Evolutionary conservation across 2,329 filamentous ascomycete genomes (phyloP).

Genomic region (Penicillium sp.): DNA sequence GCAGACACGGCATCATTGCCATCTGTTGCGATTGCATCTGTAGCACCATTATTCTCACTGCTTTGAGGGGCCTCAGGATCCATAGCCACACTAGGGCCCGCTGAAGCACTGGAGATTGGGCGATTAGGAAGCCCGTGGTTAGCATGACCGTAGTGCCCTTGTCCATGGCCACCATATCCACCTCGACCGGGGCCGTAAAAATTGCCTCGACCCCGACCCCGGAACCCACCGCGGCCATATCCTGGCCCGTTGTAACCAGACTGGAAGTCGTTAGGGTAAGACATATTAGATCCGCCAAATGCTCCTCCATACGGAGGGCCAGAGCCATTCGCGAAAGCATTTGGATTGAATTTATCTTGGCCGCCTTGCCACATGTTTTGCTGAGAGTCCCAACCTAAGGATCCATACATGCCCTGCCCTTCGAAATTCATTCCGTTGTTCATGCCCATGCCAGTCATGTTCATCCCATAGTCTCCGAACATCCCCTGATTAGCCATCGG

Average conservation of each 20-base stretch:
- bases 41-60: neutral
- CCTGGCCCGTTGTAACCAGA: slow-evolving; percentile 79
- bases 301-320: slow-evolving; percentile 79
- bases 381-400: slow-evolving; percentile 73
- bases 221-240: slow-evolving; percentile 60
- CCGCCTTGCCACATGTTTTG: slow-evolving; percentile 72
- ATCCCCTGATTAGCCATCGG: slow-evolving; percentile 51
- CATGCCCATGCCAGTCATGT: slow-evolving; percentile 86
- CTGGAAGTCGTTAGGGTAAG: slow-evolving; percentile 66
- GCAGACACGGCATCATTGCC: neutral
- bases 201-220: slow-evolving; percentile 64
- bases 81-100: slow-evolving; percentile 4
- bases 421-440: slow-evolving; percentile 68
- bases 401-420: slow-evolving; percentile 64
- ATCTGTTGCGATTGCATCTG: neutral
- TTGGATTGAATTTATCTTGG: slow-evolving; percentile 89
- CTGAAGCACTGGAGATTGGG: slow-evolving; percentile 10
- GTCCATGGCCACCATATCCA: slow-evolving; percentile 39
- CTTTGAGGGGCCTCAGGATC: neutral
- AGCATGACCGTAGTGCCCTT: slow-evolving; percentile 35
- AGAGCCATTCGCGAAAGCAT: slow-evolving; percentile 72
- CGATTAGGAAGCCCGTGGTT: slow-evolving; percentile 36
- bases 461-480: slow-evolving; percentile 61
- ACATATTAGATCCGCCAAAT: slow-evolving; percentile 68
- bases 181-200: slow-evolving; percentile 44